Base-by-base conservation (phyloP, 164 flowering plant species). In the Santalum album region DNA sequence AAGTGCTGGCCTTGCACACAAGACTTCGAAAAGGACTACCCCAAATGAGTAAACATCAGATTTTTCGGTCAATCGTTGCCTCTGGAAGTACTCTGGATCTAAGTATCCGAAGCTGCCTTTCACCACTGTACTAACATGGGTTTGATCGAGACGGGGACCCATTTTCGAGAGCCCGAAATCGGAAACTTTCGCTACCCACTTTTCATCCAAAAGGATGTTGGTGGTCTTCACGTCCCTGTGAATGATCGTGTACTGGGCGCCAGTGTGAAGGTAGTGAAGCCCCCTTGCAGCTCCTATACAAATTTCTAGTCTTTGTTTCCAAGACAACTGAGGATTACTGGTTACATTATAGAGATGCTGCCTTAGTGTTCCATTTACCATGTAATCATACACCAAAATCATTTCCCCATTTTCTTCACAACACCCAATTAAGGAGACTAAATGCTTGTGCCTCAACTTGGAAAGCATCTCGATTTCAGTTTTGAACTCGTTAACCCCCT, bases 401-500 rank as follows among this genome's bases (percentile, higher is more conserved):
- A 79, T 79, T 62, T 79, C 84, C 1, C 69, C 69, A 21, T 60
- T 51, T 59, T 79, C 84, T 53, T 76, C 77, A 25, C 81, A 74
- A 25, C 51, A 74, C 25, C 84, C 84, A 16, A 79, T 79, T 45
- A 79, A 52, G 12, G 84, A 79, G 12, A 79, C 81, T 23, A 76
- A 67, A 65, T 79, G 81, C 63, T 67, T 62, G 64, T 79, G 84
- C 57, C 84, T 72, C 35, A 79, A 60, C 68, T 76, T 79, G 0
- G 84, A 79, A 25, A 79, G 84, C 79, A 74, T 72, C 68, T 76
- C 84, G 22, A 79, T 79, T 51, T 83, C 86, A 0, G 90, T 81
- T 49, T 66, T 62, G 63, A 83, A 83, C 60, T 83, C 86, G 25
- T 75, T 54, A 27, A 74, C 66, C 16, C 84, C 90, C 64, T 83